Conservation (phyloP, 1,284 basidiomycete genomes). For the Ceratobasidium sp. region DNA sequence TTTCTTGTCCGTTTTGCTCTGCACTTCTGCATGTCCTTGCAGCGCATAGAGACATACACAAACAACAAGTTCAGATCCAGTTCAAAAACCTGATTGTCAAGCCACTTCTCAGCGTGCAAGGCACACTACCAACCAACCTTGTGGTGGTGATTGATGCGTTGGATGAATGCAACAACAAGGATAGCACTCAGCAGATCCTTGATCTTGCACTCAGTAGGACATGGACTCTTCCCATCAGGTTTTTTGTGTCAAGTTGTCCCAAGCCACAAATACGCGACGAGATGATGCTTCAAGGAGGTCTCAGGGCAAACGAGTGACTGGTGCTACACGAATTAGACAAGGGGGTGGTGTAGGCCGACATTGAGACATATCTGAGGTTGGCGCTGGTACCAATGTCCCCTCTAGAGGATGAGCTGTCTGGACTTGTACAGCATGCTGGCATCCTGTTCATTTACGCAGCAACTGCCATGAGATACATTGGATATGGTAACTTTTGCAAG, state of each 20-base stretch:
- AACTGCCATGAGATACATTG: constrained; percentile 11
- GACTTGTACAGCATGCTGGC: neutral
- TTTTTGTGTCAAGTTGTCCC: constrained; percentile 37
- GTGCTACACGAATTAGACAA: constrained; percentile 36
- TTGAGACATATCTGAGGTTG: constrained; percentile 24
- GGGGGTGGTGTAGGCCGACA: constrained; percentile 35
- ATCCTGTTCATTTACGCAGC: constrained; percentile 30
- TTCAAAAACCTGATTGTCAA: constrained; percentile 19
- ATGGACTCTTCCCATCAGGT: constrained; percentile 4
- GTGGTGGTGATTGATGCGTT: constrained; percentile 39
- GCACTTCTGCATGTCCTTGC: constrained; percentile 6
- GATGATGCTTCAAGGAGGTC: too few relatives aligned
- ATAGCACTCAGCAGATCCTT: neutral
- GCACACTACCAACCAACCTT: neutral
- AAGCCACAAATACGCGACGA: constrained; percentile 17
- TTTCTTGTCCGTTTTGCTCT: constrained; percentile 13
- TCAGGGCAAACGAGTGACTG: too few relatives aligned
- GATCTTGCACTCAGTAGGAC: neutral
- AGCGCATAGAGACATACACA: constrained; percentile 9
- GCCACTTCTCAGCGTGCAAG: neutral
- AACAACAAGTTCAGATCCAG: constrained; percentile 1
- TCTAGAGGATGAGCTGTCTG: neutral
- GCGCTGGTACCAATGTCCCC: neutral
- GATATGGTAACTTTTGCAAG: neutral
- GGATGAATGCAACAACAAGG: constrained; percentile 33